Base-by-base conservation (phyloP, 2,329 filamentous ascomycete genomes). In the Phialophora macrospora region DNA sequence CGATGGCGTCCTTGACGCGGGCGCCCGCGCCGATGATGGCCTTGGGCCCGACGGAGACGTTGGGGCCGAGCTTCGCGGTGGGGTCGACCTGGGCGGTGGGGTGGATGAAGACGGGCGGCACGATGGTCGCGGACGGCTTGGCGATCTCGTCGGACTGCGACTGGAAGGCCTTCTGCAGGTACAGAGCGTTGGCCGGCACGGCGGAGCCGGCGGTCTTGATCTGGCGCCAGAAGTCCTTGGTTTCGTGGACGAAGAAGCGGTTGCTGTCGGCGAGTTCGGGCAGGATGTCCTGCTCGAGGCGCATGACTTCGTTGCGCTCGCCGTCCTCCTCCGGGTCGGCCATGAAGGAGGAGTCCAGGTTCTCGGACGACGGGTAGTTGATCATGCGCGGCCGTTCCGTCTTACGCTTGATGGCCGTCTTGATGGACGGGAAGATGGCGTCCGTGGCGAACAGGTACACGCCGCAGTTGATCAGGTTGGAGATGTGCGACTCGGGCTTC, bases 121-220 rank as follows among this genome's bases (percentile, higher is more conserved):
- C 86, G 73, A 98, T 94, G 81, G 91, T 94, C 63, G 92, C 88
- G 38, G 91, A 95, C 32, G 93, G 90, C 70, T 88, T 82, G 12
- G 92, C 88, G 60, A 98, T 89, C 81, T 97, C 94, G 60, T 88
- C 84, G 46, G 91, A 92, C 72, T 88, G 88, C 52, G 84, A 86
- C 80, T 98, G 94, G 83, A 90, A 90, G 22, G 95, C 94, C 82
- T 97, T 92, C 77, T 96, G 92, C 62, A 99, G 87, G 81, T 99
- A 99, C 38, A 99, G 86, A 14, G 95, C 95, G 75, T 98, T 98
- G 69, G 95, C 95, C 17, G 95, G 95, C 30, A 99, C 93, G 57
- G 95, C 95, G 5, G 94, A 98, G 66, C 95, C 95, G 66, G 95
- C 95, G 1, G 95, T 97, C 87, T 99, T 99, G 86, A 99, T 98